These are phyloP conservation scores for Zoysia pacifica DNA, from an alignment of 176 grass and related monocot genomes.

Conservation along the genomic window DNA sequence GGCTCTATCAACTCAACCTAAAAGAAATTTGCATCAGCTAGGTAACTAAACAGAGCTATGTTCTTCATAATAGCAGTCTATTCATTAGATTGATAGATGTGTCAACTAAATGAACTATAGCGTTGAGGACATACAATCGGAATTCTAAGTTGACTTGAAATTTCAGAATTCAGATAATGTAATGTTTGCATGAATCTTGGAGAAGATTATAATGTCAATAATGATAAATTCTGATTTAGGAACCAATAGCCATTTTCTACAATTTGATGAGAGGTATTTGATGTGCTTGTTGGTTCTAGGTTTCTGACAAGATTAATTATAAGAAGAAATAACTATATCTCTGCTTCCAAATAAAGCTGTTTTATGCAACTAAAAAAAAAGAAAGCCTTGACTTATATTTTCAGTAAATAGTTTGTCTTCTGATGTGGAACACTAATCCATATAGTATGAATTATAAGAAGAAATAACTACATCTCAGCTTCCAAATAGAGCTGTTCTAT, in stretches of 20 bases:
- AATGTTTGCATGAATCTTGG: not conserved
- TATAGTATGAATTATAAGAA: not conserved
- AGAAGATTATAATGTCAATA: not conserved
- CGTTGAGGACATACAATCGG: not conserved
- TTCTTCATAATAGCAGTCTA: not conserved
- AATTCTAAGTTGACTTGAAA: not conserved
- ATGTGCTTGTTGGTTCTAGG: not conserved
- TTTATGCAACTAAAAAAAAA: not conserved
- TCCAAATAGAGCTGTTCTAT: not conserved
- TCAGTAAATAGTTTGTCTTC: not conserved
- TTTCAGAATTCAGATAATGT: not conserved
- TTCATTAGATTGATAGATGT: not conserved
- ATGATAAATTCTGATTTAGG: not conserved
- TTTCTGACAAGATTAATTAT: not conserved
- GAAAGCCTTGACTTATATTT: not conserved
- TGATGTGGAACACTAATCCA: not conserved
- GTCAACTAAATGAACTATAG: not conserved
- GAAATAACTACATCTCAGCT: not conserved
- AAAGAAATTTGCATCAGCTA: not conserved
- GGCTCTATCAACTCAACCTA: slow-evolving; percentile 48
- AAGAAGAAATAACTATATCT: not conserved
- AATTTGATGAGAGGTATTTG: not conserved
- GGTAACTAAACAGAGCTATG: not conserved
- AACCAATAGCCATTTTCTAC: not conserved
- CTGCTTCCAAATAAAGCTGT: not conserved